Evolutionary conservation across 2,329 filamentous ascomycete species (phyloP), one percentile per base, ranked within the genome.

Genomic region (Nannizziopsis barbatae): DNA sequence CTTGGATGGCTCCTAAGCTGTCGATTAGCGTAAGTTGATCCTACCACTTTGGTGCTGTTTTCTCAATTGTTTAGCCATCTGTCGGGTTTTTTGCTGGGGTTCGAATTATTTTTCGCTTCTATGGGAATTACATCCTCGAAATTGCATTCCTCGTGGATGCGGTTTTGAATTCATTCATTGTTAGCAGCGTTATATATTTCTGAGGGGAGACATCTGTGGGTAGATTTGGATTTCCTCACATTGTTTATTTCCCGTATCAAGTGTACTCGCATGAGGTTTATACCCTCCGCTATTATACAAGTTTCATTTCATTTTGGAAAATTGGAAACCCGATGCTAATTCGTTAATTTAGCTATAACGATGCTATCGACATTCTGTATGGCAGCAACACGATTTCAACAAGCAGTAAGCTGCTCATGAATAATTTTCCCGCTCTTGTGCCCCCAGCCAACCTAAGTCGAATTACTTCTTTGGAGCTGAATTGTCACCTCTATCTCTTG

Each of bases 1-100:
- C 55, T 65, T 54, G 63, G 60, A 2, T 66, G 62, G 61, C 54
- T 65, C 1, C 51, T 57, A 1, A 51, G 55, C 10, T 65, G 62
- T 42, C 55, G 58, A 11, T 58, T 63, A 51, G 62, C 64, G 22
- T 65, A 61, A 49, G 11, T 54, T 1, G 10, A 2, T 14, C 22
- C 14, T 9, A 8, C 5, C 11, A 4, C 5, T 36, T 4, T 36
- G 10, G 5, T 15, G 33, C 10, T 36, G 10, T 11, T n/a, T 36
- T 36, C 12, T 3, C 22, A 27, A 3, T 27, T 27, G 22, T 27
- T 27, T 27, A 27, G 33, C 10, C 10, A 11, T 36, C 33, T 36
- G 15, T 36, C 3, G 4, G 7, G 22, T 27, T 36, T 36, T 36
- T 36, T 36, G 3, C 3, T n/a, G 4, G 33, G 33, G 33, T 3